phyloP scores from a whole-genome alignment of 2,329 filamentous ascomycete genomes.

The Neospermospora avenae region DNA sequence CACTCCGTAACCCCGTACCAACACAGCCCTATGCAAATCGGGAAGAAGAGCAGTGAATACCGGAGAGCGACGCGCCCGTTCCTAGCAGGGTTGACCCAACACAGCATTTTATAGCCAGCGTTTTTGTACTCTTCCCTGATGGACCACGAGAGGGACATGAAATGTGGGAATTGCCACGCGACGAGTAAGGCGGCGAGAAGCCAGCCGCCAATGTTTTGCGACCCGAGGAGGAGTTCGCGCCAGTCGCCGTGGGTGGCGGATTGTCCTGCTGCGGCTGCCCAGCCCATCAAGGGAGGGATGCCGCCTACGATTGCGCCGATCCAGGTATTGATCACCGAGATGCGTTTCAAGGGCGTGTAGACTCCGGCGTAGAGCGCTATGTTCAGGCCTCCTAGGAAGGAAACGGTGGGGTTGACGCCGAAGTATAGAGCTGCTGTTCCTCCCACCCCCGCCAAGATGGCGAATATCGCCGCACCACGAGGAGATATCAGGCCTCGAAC shows the following conservation, averaged over 20 bases:
- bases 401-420: constrained; percentile 91
- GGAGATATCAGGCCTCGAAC: constrained; percentile 75
- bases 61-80: constrained; percentile 85
- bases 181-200: constrained; percentile 80
- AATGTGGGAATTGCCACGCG: constrained; percentile 97
- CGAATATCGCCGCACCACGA: constrained; percentile 73
- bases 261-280: constrained; percentile 91
- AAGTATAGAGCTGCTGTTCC: constrained; percentile 76
- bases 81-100: constrained; percentile 80
- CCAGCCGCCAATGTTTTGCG: constrained; percentile 76
- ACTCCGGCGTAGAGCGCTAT: constrained; percentile 86
- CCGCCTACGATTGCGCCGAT: constrained; percentile 87
- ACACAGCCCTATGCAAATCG: constrained; percentile 78
- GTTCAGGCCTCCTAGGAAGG: constrained; percentile 79
- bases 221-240: constrained; percentile 72
- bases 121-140: constrained; percentile 86
- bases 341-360: constrained; percentile 89
- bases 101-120: constrained; percentile 69
- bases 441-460: constrained; percentile 63
- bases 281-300: constrained; percentile 96
- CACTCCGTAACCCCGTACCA: constrained; percentile 79
- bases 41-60: constrained; percentile 82
- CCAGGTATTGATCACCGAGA: constrained; percentile 91
- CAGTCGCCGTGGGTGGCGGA: constrained; percentile 74
- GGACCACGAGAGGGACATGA: constrained; percentile 87